Conservation (phyloP, 805 yeast genomes). For the Cyberlindnera galapagoensis region DNA sequence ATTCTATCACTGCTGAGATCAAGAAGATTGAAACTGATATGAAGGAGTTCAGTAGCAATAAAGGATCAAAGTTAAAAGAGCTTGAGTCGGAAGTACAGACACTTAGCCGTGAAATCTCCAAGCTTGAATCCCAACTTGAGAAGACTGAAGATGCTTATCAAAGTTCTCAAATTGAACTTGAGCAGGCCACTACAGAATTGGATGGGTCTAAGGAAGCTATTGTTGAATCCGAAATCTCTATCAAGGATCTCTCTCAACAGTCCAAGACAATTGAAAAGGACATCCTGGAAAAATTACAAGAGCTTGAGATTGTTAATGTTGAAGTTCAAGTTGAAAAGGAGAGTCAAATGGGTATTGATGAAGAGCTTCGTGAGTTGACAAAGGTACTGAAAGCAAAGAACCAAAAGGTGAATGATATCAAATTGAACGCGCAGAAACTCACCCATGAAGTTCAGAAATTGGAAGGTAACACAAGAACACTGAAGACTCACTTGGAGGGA, state of each 20-base stretch:
- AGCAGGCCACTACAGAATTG: conserved; percentile 58
- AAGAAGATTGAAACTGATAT: conserved; percentile 63
- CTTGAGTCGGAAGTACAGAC: conserved; percentile 44
- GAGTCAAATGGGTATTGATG: conserved; percentile 61
- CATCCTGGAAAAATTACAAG: conserved; percentile 23
- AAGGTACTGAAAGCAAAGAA: conserved; percentile 37
- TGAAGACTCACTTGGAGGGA: conserved; percentile 35
- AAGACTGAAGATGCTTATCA: conserved; percentile 50
- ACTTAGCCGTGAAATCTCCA: conserved; percentile 30
- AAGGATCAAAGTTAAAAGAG: conserved; percentile 71
- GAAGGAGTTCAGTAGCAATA: conserved; percentile 71
- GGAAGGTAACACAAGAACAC: conserved; percentile 28
- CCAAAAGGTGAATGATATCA: conserved; percentile 35
- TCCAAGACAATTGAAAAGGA: conserved; percentile 20
- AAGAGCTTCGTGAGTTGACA: conserved; percentile 62
- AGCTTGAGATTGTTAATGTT: conserved; percentile 23
- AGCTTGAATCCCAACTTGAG: conserved; percentile 35
- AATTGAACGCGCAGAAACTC: conserved; percentile 46
- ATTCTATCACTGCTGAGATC: conserved; percentile 37
- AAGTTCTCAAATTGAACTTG: conserved; percentile 59
- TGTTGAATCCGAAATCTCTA: conserved; percentile 27
- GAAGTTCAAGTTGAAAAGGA: conserved; percentile 35
- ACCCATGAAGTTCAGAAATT: conserved; percentile 50
- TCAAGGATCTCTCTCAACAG: conserved; percentile 31
- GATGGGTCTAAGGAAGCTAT: conserved; percentile 37